Evolutionary conservation across 2,329 filamentous ascomycete species (phyloP), one percentile per base, ranked within the genome.

Genomic region (Neofusicoccum cordaticola): DNA sequence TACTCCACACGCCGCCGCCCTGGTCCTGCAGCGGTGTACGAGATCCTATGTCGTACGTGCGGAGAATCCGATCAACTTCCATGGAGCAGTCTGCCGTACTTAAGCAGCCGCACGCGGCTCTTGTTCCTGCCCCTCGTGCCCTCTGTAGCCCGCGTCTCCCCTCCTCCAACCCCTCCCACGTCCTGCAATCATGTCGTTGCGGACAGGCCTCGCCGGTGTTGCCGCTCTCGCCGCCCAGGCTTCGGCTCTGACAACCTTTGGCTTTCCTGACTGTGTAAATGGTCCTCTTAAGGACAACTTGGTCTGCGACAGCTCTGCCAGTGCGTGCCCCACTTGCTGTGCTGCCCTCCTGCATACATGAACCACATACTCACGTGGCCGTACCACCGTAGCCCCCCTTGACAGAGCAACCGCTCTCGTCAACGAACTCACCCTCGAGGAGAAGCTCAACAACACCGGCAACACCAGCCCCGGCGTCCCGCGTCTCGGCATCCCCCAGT

Each of bases 401-500:
- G 75, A 79, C 34, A 75, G 83, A 47, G 81, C 81, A 1, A 75
- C 73, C 13, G 82, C 83, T 44, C 76, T 87, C 1, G 79, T 86
- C 39, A 78, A 79, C 1, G 77, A 80, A 22, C 81, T 87, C 68
- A 83, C 77, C 3, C 74, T 82, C 11, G 80, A 80, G 45, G 84
- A 87, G 71, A 84, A 86, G 67, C 80, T 87, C 64, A 67, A 62
- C 22, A 71, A 72, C 22, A 84, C 82, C 0, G 80, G 79, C 13
- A 82, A 78, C 63, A 78, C 75, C 6, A 77, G 78, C 4, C 80
- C 81, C 0, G 86, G 86, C 0, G 82, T 84, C 6, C 77, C 83
- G 1, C 78, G 86, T 34, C 78, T 89, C 0, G 86, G 86, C 4
- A 75, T 89, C 0, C 82, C 83, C 0, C 72, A 81, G 0, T 90